Evolutionary conservation across 1,284 basidiomycete genomes (phyloP).

Genomic region (Moesziomyces globuligerus): DNA sequence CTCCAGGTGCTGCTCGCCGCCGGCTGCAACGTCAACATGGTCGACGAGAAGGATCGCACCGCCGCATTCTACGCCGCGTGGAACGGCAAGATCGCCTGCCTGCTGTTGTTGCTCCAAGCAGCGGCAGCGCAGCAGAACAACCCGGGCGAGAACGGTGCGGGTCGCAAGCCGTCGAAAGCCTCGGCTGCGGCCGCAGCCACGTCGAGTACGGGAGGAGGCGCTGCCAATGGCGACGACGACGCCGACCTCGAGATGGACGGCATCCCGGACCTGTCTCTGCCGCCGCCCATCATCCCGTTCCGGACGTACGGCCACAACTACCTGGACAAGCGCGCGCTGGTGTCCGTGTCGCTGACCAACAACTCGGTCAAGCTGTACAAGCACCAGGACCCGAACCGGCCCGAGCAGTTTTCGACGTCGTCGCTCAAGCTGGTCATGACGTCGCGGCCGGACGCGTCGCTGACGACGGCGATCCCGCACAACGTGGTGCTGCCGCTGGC

Average conservation of each 20-base stretch:
- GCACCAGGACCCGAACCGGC: conserved; percentile 59
- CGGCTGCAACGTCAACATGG: conserved; percentile 78
- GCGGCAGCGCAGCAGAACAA: conserved; percentile 55
- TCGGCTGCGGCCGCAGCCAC: conserved; percentile 12
- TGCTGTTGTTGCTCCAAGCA: conserved; percentile 69
- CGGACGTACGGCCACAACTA: conserved; percentile 68
- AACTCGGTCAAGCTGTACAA: conserved; percentile 64
- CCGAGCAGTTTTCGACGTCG: conserved; percentile 70
- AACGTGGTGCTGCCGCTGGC: conserved; percentile 78
- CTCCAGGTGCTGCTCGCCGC: conserved; percentile 81
- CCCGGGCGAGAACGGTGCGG: not conserved
- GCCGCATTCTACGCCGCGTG: conserved; percentile 96
- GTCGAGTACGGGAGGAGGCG: conserved; percentile 7
- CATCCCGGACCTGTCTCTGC: conserved; percentile 91
- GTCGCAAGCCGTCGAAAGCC: conserved; percentile 14
- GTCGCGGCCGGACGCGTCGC: conserved; percentile 78
- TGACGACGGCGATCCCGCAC: conserved; percentile 72
- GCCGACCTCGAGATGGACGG: conserved; percentile 74
- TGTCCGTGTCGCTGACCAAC: conserved; percentile 77
- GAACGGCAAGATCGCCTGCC: conserved; percentile 83
- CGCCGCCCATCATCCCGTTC: conserved; percentile 95
- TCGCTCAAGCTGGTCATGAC: conserved; percentile 94
- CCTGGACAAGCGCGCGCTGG: conserved; percentile 84
- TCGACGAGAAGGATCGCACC: conserved; percentile 86
- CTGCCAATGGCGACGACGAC: conserved; percentile 22